Conservation (phyloP, 768 basidiomycete genomes). For the Auriscalpium vulgare region DNA sequence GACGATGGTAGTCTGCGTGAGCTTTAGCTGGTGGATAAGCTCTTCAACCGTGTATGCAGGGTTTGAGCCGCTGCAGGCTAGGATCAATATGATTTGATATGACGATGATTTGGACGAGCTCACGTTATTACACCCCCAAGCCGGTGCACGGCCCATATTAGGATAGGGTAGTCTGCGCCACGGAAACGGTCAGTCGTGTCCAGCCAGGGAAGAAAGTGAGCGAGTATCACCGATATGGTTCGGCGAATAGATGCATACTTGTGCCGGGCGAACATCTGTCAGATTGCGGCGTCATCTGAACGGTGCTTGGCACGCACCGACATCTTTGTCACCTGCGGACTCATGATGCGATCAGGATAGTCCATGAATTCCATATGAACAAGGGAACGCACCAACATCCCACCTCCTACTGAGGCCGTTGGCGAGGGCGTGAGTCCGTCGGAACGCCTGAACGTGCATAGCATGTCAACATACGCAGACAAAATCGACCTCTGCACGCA, state of each 20-base stretch:
- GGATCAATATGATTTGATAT: neutral
- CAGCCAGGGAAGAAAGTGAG: neutral
- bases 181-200: neutral
- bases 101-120: neutral
- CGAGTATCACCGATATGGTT: conserved; percentile 21
- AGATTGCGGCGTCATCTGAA: too few species aligned
- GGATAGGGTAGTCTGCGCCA: conserved; percentile 7
- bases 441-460: conserved; percentile 21
- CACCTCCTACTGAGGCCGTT: conserved; percentile 28
- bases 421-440: conserved; percentile 29
- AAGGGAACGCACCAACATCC: conserved; percentile 22
- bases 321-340: conserved; percentile 29
- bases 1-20: conserved; percentile 15
- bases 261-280: neutral
- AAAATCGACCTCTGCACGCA: conserved; percentile 5
- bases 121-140: conserved; percentile 19
- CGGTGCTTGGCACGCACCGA: conserved; percentile 22
- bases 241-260: conserved; percentile 15
- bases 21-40: conserved; percentile 44
- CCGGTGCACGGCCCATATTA: conserved; percentile 18
- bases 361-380: neutral
- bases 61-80: conserved; percentile 45
- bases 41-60: conserved; percentile 52
- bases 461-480: neutral
- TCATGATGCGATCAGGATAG: neutral